phyloP scores from a whole-genome alignment of 352 stramenopile species.

The Phytophthora europaea region DNA sequence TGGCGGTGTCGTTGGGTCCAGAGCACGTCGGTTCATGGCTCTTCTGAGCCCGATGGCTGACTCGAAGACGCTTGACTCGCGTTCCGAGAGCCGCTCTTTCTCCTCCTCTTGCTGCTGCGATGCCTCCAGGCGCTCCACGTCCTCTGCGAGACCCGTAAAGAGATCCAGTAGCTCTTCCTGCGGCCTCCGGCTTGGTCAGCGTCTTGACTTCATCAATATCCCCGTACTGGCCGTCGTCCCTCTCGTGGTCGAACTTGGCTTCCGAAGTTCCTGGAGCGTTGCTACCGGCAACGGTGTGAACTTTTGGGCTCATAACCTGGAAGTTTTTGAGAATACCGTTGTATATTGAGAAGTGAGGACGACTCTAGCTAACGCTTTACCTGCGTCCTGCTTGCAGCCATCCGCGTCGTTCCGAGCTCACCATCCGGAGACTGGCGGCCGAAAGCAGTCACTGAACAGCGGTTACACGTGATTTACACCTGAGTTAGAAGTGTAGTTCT shows the following conservation, averaged over 20 bases:
- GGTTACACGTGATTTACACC: too few species aligned
- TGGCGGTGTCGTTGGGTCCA: too few species aligned
- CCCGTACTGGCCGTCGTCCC: constrained; percentile 5
- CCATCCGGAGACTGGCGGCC: too few species aligned
- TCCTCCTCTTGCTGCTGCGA: constrained; percentile 4
- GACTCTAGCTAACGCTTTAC: too few species aligned
- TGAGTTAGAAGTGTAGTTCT: too few species aligned
- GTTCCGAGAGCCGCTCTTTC: neutral
- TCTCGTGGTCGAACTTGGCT: neutral
- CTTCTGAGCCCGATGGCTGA: too few species aligned
- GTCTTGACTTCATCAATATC: constrained; percentile 1
- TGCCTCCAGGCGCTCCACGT: constrained; percentile 1
- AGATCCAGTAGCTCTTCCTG: constrained; percentile 12
- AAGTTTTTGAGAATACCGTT: too few species aligned
- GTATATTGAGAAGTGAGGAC: too few species aligned
- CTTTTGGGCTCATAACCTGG: constrained; percentile 14
- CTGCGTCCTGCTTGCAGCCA: too few species aligned
- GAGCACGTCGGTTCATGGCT: too few species aligned
- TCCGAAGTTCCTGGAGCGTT: neutral
- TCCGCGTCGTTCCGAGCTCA: too few species aligned
- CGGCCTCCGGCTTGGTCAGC: neutral
- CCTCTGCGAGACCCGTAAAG: neutral
- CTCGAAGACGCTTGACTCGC: neutral
- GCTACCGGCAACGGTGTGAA: neutral
- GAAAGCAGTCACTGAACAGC: too few species aligned